Evolutionary conservation across 2,329 filamentous ascomycete genomes (phyloP).

Genomic region (Fusarium clavum): DNA sequence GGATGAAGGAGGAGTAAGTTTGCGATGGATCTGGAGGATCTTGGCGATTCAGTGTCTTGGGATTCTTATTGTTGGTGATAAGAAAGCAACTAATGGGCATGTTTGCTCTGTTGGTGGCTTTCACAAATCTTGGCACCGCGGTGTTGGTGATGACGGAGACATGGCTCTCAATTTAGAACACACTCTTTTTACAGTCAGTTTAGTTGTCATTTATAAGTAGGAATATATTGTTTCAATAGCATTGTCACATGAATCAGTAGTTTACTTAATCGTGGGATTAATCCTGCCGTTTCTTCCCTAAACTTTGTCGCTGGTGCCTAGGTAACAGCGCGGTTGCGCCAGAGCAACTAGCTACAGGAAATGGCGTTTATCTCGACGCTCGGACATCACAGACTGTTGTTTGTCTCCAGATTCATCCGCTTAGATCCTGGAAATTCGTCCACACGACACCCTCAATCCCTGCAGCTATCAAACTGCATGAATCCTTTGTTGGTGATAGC

Average conservation of each 20-base stretch:
- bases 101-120: background rate
- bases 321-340: background rate
- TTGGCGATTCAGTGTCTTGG: no score
- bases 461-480: background rate
- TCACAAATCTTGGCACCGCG: background rate
- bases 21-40: background rate
- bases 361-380: background rate
- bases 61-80: no score
- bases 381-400: background rate
- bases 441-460: background rate
- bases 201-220: background rate
- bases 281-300: no score
- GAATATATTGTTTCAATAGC: background rate
- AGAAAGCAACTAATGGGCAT: background rate
- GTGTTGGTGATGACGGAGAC: background rate
- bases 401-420: background rate
- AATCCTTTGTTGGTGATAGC: background rate
- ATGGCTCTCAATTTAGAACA: background rate
- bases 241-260: background rate
- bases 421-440: background rate
- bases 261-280: rapidly evolving
- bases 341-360: background rate
- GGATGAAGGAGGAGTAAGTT: rapidly evolving
- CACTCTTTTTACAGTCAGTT: background rate
- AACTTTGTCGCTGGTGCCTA: background rate